Evolutionary conservation across 2,329 filamentous ascomycete species (phyloP).

Genomic region (Beauveria medogensis): DNA sequence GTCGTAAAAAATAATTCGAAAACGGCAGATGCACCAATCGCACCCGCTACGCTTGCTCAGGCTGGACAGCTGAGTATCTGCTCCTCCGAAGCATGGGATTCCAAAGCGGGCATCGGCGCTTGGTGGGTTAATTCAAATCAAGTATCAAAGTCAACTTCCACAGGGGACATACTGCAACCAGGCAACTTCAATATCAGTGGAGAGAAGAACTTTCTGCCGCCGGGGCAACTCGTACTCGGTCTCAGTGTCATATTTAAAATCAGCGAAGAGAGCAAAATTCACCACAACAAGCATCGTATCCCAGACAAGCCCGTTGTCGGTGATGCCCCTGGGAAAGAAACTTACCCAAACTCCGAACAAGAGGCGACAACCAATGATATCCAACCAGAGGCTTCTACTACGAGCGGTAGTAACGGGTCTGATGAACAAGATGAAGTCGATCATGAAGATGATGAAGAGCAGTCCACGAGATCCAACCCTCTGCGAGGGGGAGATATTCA

Average conservation of each 20-base stretch:
- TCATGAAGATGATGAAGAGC: slow-evolving; percentile 17
- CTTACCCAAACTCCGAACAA: not conserved
- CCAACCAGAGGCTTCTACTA: not conserved
- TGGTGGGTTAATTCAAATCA: slow-evolving; percentile 94
- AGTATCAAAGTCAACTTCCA: slow-evolving; percentile 74
- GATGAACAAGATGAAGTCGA: slow-evolving; percentile 9
- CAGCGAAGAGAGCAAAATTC: slow-evolving; percentile 76
- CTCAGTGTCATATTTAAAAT: slow-evolving; percentile 84
- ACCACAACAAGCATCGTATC: slow-evolving; percentile 62
- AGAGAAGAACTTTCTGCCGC: slow-evolving; percentile 85
- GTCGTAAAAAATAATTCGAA: slow-evolving; percentile 82
- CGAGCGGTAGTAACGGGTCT: not conserved
- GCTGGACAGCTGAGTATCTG: slow-evolving; percentile 80
- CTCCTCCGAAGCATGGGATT: slow-evolving; percentile 88
- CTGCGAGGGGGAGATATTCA: not conserved
- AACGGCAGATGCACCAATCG: slow-evolving; percentile 75
- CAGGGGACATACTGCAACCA: slow-evolving; percentile 69
- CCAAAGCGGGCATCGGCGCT: slow-evolving; percentile 88
- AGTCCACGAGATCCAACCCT: slow-evolving; percentile 11
- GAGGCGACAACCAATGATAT: not conserved
- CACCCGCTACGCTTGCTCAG: slow-evolving; percentile 83
- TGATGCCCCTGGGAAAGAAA: slow-evolving; percentile 13
- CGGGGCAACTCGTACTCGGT: slow-evolving; percentile 78
- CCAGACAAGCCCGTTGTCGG: slow-evolving; percentile 19
- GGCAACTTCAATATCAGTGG: slow-evolving; percentile 77